These are phyloP conservation scores for Penicillium sp. DNA, from an alignment of 2,329 filamentous ascomycete genomes.

Conservation along the genomic window DNA sequence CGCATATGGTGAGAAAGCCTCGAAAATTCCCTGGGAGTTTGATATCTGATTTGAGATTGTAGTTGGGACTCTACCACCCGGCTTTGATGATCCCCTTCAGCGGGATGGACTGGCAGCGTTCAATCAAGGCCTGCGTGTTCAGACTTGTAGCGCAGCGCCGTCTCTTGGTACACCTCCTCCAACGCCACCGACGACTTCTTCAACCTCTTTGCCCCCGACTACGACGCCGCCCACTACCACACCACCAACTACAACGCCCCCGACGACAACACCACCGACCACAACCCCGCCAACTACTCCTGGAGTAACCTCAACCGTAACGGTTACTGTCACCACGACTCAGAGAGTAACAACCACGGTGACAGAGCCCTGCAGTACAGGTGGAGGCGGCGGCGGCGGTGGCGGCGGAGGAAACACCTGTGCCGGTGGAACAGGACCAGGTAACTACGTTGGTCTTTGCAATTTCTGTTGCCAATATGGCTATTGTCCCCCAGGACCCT, in stretches of 20 bases:
- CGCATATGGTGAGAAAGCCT: slow-evolving; percentile 38
- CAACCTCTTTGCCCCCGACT: slow-evolving; percentile 1
- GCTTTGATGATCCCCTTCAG: slow-evolving; percentile 16
- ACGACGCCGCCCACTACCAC: slow-evolving; percentile 1
- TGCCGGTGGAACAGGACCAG: slow-evolving; percentile 25
- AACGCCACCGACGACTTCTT: slow-evolving; percentile 8
- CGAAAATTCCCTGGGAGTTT: too few relatives aligned
- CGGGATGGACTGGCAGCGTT: slow-evolving; percentile 20
- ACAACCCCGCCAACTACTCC: not conserved
- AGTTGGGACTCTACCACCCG: slow-evolving; percentile 24
- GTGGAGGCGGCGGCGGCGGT: slow-evolving; percentile 3
- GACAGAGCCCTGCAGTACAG: not conserved
- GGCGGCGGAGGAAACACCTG: slow-evolving; percentile 14
- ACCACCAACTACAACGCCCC: not conserved
- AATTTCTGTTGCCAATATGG: slow-evolving; percentile 28
- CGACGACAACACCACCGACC: slow-evolving; percentile 2
- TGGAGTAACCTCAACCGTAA: slow-evolving; percentile 2
- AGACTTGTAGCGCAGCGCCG: slow-evolving; percentile 20
- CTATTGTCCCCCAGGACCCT: slow-evolving; percentile 30
- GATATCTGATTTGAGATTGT: not conserved
- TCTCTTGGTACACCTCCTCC: slow-evolving; percentile 20
- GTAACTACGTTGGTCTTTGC: slow-evolving; percentile 29
- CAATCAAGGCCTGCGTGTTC: slow-evolving; percentile 16
- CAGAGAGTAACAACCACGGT: slow-evolving; percentile 1
- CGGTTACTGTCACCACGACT: slow-evolving; percentile 5